Conservation (phyloP, 148 eudicot species). For the Diospyros kaki region DNA sequence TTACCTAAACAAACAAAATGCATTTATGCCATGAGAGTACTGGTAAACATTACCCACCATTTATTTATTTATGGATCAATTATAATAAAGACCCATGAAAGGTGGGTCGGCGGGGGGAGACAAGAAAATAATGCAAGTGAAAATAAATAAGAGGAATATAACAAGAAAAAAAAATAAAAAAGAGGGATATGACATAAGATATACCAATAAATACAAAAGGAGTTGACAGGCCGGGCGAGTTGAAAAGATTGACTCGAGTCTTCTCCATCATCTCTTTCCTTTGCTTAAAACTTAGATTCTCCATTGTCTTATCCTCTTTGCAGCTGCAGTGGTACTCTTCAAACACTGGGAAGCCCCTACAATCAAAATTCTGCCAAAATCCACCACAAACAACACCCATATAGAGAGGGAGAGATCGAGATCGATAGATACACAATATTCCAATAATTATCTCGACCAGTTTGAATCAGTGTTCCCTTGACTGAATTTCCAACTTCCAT, state of each 20-base stretch:
- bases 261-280: conserved; percentile 10
- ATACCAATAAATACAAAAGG: conserved; percentile 14
- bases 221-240: conserved; percentile 21
- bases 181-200: neutral
- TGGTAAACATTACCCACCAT: no score
- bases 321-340: neutral
- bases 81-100: no score
- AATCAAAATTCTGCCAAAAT: conserved; percentile 4
- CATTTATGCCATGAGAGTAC: no score
- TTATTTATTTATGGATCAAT: no score
- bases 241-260: conserved; percentile 43
- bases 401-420: neutral
- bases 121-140: conserved; percentile 12
- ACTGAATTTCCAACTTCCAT: neutral
- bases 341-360: conserved; percentile 11
- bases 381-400: neutral
- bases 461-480: neutral
- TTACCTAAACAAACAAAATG: no score
- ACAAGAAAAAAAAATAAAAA: no score
- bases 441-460: conserved; percentile 2
- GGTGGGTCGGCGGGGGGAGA: neutral
- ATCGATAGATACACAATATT: neutral
- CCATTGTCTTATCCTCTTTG: conserved; percentile 24
- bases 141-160: no score
- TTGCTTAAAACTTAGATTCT: conserved; percentile 18